phyloP scores from a whole-genome alignment of 495 filamentous ascomycete genomes.

The Penicillium tannophilum region DNA sequence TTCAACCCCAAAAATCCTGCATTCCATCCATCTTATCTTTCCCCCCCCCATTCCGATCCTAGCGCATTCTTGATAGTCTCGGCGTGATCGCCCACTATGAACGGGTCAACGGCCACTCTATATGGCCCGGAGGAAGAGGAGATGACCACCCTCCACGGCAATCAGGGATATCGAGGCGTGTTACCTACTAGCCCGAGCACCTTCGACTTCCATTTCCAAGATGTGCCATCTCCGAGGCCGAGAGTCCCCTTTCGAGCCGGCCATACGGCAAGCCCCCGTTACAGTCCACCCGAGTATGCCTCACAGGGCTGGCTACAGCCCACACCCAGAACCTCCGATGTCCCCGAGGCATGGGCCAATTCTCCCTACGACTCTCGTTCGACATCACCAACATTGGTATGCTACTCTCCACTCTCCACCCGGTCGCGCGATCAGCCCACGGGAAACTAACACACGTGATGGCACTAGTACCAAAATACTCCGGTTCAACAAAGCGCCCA shows the following conservation, averaged over 20 bases:
- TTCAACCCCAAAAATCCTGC: neutral
- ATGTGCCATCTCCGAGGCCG: slow-evolving; percentile 18
- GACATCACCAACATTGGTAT: slow-evolving; percentile 35
- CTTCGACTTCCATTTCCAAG: slow-evolving; percentile 25
- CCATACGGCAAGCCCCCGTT: slow-evolving; percentile 12
- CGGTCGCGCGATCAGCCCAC: neutral
- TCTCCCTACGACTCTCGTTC: slow-evolving; percentile 33
- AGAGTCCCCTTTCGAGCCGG: slow-evolving; percentile 30
- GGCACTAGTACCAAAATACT: slow-evolving; percentile 25
- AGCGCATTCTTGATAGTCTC: slow-evolving; percentile 2
- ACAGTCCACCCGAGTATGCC: slow-evolving; percentile 24
- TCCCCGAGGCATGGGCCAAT: slow-evolving; percentile 22
- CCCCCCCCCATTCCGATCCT: slow-evolving; percentile 3
- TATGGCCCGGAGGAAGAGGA: slow-evolving; percentile 27
- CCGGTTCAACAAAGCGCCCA: slow-evolving; percentile 28
- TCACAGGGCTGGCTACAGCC: slow-evolving; percentile 23
- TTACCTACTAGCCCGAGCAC: slow-evolving; percentile 12
- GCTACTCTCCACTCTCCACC: neutral
- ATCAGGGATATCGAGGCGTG: slow-evolving; percentile 12
- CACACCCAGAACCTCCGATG: slow-evolving; percentile 21
- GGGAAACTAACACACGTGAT: neutral
- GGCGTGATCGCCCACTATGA: slow-evolving; percentile 19
- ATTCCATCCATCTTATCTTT: neutral
- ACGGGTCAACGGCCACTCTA: slow-evolving; percentile 9
- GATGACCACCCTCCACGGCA: slow-evolving; percentile 28